Conservation (phyloP, 495 filamentous ascomycete genomes). For the Aspergillus leporis region DNA sequence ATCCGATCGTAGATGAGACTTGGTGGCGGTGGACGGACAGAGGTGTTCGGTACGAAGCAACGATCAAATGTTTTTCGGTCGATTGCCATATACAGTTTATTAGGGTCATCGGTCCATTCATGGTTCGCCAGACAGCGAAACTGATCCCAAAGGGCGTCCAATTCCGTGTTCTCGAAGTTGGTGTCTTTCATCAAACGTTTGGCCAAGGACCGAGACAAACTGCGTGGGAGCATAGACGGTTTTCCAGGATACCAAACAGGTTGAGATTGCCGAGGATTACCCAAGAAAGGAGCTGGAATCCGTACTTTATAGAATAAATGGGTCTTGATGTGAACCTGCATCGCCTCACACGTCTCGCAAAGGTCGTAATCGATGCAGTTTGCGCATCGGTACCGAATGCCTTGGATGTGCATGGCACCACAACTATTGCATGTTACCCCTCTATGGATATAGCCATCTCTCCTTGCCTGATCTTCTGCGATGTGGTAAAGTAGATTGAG, state of each 20-base stretch:
- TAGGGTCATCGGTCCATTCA: constrained; percentile 81
- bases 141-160: constrained; percentile 94
- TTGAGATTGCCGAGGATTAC: constrained; percentile 66
- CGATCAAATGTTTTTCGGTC: constrained; percentile 88
- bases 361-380: constrained; percentile 93
- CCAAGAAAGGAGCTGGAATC: constrained; percentile 69
- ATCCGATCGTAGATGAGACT: constrained; percentile 93
- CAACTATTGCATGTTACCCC: constrained; percentile 93
- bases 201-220: constrained; percentile 62
- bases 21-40: constrained; percentile 71
- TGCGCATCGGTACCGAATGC: constrained; percentile 85
- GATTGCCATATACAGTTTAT: constrained; percentile 76
- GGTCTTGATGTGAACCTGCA: constrained; percentile 82
- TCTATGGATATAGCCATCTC: constrained; percentile 88
- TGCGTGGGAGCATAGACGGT: constrained; percentile 64
- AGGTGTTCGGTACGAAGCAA: constrained; percentile 80
- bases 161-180: constrained; percentile 74
- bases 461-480: constrained; percentile 76
- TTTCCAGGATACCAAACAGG: constrained; percentile 91
- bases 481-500: constrained; percentile 74
- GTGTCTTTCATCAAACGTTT: constrained; percentile 68
- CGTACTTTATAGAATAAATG: constrained; percentile 95
- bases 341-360: constrained; percentile 84
- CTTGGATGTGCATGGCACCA: constrained; percentile 80
- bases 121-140: constrained; percentile 88